These are phyloP conservation scores for Penicillium sp. DNA, from an alignment of 2,329 filamentous ascomycete genomes.

Conservation along the genomic window DNA sequence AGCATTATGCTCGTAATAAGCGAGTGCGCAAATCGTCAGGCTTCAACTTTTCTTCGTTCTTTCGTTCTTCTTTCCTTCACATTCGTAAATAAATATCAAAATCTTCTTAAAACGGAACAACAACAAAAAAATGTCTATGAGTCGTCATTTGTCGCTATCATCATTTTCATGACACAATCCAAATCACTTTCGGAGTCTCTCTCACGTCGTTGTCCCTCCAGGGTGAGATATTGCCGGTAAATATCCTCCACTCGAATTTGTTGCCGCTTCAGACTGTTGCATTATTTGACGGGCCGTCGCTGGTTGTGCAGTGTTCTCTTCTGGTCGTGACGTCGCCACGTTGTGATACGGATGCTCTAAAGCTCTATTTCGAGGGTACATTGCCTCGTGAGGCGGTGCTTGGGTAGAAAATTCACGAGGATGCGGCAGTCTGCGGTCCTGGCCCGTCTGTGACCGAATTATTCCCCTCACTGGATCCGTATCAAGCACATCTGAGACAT, in stretches of 20 bases:
- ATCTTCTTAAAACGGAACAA: neutral
- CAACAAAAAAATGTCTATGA: constrained; percentile 1
- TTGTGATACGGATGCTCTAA: constrained; percentile 1
- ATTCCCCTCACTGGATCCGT: constrained; percentile 13
- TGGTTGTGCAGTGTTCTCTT: constrained; percentile 7
- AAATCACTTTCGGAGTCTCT: neutral
- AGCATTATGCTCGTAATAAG: constrained; percentile 6
- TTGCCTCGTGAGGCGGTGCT: constrained; percentile 2
- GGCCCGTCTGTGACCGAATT: constrained; percentile 13
- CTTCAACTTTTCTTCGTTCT: neutral
- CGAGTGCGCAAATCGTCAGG: neutral
- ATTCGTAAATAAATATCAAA: neutral
- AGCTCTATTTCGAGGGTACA: constrained; percentile 4
- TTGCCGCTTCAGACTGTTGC: constrained; percentile 5
- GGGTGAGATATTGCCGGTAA: constrained; percentile 12
- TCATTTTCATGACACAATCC: constrained; percentile 6
- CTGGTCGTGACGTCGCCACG: neutral
- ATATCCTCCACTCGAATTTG: constrained; percentile 8
- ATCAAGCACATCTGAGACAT: constrained; percentile 4
- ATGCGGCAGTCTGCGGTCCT: constrained; percentile 10
- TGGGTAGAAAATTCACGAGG: constrained; percentile 12
- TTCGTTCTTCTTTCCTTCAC: neutral
- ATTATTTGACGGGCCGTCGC: constrained; percentile 4
- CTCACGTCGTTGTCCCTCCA: constrained; percentile 12
- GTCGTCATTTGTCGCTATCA: constrained; percentile 5